Conservation (phyloP, 2,329 filamentous ascomycete species). For the Aureobasidium pullulans region DNA sequence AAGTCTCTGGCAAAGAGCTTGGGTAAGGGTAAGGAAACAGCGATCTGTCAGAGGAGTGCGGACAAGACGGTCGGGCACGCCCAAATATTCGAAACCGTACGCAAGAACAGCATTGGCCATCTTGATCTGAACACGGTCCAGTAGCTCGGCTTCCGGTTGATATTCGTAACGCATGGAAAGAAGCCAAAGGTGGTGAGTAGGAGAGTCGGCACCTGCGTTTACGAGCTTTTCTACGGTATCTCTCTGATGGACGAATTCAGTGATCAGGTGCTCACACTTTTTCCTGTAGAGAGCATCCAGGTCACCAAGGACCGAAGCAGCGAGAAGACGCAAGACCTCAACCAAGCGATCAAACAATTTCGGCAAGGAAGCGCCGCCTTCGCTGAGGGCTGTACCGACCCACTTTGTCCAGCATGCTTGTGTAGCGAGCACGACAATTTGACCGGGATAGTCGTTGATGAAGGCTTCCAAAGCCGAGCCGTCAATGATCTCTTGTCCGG, state of each 20-base stretch:
- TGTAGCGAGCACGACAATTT: slow-evolving; percentile 89
- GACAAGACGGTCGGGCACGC: slow-evolving; percentile 91
- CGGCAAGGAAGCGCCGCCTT: slow-evolving; percentile 62
- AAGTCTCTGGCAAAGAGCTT: slow-evolving; percentile 87
- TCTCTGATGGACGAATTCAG: slow-evolving; percentile 95
- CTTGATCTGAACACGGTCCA: slow-evolving; percentile 78
- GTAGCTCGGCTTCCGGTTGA: slow-evolving; percentile 67
- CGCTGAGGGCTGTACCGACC: slow-evolving; percentile 68
- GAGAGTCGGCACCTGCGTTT: slow-evolving; percentile 62
- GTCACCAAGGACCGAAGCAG: slow-evolving; percentile 82
- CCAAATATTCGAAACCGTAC: slow-evolving; percentile 97
- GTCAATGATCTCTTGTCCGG: slow-evolving; percentile 64
- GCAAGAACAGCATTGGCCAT: slow-evolving; percentile 95
- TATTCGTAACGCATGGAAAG: slow-evolving; percentile 97
- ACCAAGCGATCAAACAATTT: slow-evolving; percentile 75
- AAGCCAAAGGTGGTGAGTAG: slow-evolving; percentile 85
- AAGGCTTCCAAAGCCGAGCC: slow-evolving; percentile 66
- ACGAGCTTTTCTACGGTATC: slow-evolving; percentile 86
- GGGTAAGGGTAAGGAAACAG: slow-evolving; percentile 95
- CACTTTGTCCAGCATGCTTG: slow-evolving; percentile 90
- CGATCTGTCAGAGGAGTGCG: slow-evolving; percentile 94
- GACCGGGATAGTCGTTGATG: slow-evolving; percentile 77
- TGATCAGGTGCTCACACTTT: slow-evolving; percentile 98
- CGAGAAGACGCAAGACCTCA: slow-evolving; percentile 75
- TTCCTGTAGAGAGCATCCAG: slow-evolving; percentile 80